Evolutionary conservation across 2,329 filamentous ascomycete genomes (phyloP), one percentile per base, ranked within the genome.

Genomic region (Xylariaceae sp.): DNA sequence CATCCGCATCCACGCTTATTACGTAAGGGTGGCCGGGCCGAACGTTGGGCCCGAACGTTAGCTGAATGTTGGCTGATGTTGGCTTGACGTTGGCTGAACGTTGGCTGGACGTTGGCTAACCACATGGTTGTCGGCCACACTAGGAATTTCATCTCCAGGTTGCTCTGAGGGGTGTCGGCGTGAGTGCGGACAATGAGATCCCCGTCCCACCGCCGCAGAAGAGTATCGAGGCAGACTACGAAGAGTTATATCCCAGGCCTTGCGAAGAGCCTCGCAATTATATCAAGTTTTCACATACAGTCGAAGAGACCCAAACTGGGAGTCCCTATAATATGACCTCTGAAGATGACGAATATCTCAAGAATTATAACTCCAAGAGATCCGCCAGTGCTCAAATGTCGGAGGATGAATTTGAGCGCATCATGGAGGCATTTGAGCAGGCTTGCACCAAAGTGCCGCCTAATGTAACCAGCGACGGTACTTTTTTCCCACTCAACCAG

Each of bases 101-200:
- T 19, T 19, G 19, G 19, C 19, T 19, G 48, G 45, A 62, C 54
- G 4, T 39, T 19, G 27, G 42, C 52, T 61, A 49, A 61, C 44
- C 43, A 8, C 29, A 31, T 32, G 27, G 35, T 35, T n/a, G 27
- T 12, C 9, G 42, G 57, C 39, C 34, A 50, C 50, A 54, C 60
- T 68, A 96, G 91, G 91, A 96, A 86, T 91, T 90, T 76, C 91
- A 96, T 85, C 79, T 96, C 63, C 91, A 96, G 76, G 89, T 87
- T 59, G 90, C 91, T 62, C 73, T 84, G 53, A 80, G 78, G 62
- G 77, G 79, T 57, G 74, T 77, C 5, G 79, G 79, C 26, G 77
- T 75, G 29, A 80, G 77, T 60, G 77, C 77, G 66, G 76, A 81
- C 55, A 79, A 81, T 71, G 81, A 84, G 65, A 86, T 86, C 60